phyloP scores from a whole-genome alignment of 2,329 filamentous ascomycete genomes.

The Phialophora macrospora region DNA sequence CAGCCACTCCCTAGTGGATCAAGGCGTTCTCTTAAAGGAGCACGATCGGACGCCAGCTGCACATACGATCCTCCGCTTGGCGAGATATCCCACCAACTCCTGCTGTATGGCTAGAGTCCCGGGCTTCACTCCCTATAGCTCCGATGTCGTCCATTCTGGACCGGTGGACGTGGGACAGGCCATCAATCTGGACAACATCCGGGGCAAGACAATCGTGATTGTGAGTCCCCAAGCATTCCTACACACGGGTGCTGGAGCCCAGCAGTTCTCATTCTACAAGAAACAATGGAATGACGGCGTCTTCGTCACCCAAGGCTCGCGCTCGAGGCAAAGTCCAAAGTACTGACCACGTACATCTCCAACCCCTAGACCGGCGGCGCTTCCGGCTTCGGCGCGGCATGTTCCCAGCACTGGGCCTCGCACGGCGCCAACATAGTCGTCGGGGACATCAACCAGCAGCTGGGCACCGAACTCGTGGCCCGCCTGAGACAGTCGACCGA shows the following conservation, averaged over 20 bases:
- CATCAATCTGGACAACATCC: slow-evolving; percentile 27
- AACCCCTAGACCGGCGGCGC: slow-evolving; percentile 62
- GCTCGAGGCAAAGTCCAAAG: too few species aligned
- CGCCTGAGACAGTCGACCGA: slow-evolving; percentile 63
- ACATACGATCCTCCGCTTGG: background rate
- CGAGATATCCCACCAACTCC: background rate
- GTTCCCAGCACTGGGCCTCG: slow-evolving; percentile 60
- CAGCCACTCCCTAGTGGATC: background rate
- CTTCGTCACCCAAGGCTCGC: background rate
- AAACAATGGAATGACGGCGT: background rate
- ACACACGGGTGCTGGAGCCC: too few species aligned
- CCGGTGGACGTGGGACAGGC: slow-evolving; percentile 26
- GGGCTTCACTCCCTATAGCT: slow-evolving; percentile 21
- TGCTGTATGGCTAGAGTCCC: background rate
- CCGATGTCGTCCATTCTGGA: slow-evolving; percentile 24
- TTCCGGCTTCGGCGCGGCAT: slow-evolving; percentile 63
- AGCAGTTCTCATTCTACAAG: background rate
- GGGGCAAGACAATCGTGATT: slow-evolving; percentile 63
- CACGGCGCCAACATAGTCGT: slow-evolving; percentile 66
- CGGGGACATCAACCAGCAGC: slow-evolving; percentile 64
- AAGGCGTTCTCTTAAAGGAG: background rate
- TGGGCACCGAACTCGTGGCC: slow-evolving; percentile 61
- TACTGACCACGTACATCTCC: background rate
- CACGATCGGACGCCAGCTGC: background rate
- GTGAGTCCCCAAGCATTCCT: background rate